Evolutionary conservation across 2,329 filamentous ascomycete species (phyloP), one percentile per base, ranked within the genome.

Genomic region (Ophiocordyceps camponoti-saundersi): DNA sequence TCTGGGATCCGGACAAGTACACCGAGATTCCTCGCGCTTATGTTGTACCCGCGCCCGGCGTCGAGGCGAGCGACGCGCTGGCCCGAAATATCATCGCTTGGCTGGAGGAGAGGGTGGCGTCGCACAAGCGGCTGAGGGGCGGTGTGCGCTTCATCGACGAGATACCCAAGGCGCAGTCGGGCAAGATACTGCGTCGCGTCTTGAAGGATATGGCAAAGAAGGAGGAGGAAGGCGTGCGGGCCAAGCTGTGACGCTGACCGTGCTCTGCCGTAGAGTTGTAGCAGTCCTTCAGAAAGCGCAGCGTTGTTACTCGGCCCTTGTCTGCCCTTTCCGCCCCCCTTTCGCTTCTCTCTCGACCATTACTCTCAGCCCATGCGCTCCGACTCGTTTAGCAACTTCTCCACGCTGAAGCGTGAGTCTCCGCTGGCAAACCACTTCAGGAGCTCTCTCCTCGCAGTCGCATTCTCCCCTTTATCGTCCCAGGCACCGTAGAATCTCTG

Each of bases 401-500:
- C 85, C 7, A 98, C 73, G 54, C 77, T 86, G 60, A 98, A 98
- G 46, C 71, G 71, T 48, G 66, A 66, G 64, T 95, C 88, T 0
- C 90, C 92, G 21, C 68, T 71, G 1, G 76, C 82, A 62, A 98
- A 98, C 73, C 82, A 81, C 62, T 87, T 79, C 59, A 96, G 63
- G 59, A 98, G 61, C 63, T 73, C 73, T 58, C 73, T 77, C 65
- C 84, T 80, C 52, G 76, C 74, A 51, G 72, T 71, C 1, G 65
- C 69, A 53, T 79, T 79, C 60, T 78, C 74, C 52, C 51, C 55
- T 7, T 62, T 62, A n/a, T 59, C 65, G 48, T 72, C 73, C 71
- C 77, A 69, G 51, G 77, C 77, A 18, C 82, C 78, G 59, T 98
- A 98, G 64, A 98, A 98, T 59, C 87, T 80, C 70, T 98, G 92